Evolutionary conservation across 495 filamentous ascomycete genomes (phyloP).

Genomic region (Aspergillus sparsus): DNA sequence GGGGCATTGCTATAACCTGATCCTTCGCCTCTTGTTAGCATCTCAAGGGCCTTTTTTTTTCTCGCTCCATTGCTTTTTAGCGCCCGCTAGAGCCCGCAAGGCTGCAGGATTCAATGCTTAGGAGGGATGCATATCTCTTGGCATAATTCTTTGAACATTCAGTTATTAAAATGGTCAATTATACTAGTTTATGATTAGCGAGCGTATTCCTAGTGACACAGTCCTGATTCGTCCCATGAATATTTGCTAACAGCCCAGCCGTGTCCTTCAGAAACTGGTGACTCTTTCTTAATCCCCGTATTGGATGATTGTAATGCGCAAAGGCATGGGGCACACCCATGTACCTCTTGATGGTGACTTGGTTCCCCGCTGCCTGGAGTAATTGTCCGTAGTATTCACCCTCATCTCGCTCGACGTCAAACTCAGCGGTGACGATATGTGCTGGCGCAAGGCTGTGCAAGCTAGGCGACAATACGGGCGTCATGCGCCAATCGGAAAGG

Average conservation of each 20-base stretch:
- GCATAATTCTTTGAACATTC: no score
- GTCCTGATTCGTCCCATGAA: not conserved
- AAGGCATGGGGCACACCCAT: constrained; percentile 32
- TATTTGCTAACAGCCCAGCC: not conserved
- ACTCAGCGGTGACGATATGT: constrained; percentile 31
- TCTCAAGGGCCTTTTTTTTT: no score
- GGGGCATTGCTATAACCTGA: no score
- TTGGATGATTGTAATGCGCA: constrained; percentile 29
- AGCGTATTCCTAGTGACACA: no score
- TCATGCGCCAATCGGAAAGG: constrained; percentile 29
- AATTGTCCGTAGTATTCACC: constrained; percentile 29
- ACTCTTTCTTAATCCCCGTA: constrained; percentile 18
- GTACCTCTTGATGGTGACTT: constrained; percentile 31
- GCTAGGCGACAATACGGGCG: constrained; percentile 25
- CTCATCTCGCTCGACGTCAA: constrained; percentile 33
- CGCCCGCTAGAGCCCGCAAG: no score
- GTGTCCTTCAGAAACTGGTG: constrained; percentile 4
- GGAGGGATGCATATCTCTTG: no score
- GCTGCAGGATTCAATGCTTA: no score
- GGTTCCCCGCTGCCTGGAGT: constrained; percentile 24
- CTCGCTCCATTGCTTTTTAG: no score
- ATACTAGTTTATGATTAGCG: no score
- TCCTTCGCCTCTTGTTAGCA: no score
- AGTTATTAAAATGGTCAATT: no score
- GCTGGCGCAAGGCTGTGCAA: constrained; percentile 26